Evolutionary conservation across 306 rosid genomes (phyloP).

Genomic region (Trifolium subterraneum): DNA sequence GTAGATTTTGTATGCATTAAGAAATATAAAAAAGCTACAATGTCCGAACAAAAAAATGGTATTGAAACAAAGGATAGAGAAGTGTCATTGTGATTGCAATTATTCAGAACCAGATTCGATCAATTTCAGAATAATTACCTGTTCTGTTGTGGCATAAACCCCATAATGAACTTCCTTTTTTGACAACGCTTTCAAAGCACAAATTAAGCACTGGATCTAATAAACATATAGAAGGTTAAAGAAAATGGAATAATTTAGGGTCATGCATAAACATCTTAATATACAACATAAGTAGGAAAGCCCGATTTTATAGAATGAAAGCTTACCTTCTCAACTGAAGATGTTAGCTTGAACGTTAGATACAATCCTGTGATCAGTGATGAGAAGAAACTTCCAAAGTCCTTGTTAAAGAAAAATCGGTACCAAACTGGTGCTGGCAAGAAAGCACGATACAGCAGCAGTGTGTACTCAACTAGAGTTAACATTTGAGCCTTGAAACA

Average conservation of each 20-base stretch:
- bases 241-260: slow-evolving; percentile 19
- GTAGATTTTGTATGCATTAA: neutral
- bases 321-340: slow-evolving; percentile 80
- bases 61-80: slow-evolving; percentile 4
- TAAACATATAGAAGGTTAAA: slow-evolving; percentile 29
- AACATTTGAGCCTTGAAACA: slow-evolving; percentile 79
- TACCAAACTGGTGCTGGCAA: slow-evolving; percentile 94
- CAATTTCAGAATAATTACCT: slow-evolving; percentile 54
- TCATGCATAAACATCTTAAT: slow-evolving; percentile 27
- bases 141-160: slow-evolving; percentile 78
- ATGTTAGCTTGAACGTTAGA: slow-evolving; percentile 85
- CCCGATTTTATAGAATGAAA: slow-evolving; percentile 31
- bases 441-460: slow-evolving; percentile 79
- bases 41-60: slow-evolving; percentile 9
- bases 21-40: slow-evolving; percentile 21
- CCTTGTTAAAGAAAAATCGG: slow-evolving; percentile 83
- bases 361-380: slow-evolving; percentile 87
- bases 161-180: slow-evolving; percentile 78
- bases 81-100: slow-evolving; percentile 2
- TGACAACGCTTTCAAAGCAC: slow-evolving; percentile 71
- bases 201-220: slow-evolving; percentile 70
- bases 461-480: slow-evolving; percentile 74
- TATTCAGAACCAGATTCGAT: slow-evolving; percentile 25
- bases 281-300: slow-evolving; percentile 35
- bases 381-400: slow-evolving; percentile 87